These are phyloP conservation scores for Suhomyces tanzawaensis DNA, from an alignment of 805 yeast species.

Conservation along the genomic window DNA sequence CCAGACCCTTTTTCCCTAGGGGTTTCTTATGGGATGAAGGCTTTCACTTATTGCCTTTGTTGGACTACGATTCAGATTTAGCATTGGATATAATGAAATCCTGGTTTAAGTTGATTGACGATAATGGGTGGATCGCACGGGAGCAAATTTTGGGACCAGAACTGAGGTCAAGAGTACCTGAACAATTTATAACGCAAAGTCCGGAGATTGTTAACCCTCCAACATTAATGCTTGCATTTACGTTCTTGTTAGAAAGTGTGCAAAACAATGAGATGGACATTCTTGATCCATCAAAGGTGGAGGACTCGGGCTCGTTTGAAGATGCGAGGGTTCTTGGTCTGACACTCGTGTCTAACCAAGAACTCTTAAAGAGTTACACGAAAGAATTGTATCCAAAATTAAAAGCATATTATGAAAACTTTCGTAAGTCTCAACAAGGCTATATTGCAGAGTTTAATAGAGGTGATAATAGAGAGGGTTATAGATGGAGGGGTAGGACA, in stretches of 20 bases:
- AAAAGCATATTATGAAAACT: slow-evolving; percentile 79
- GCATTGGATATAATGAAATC: slow-evolving; percentile 77
- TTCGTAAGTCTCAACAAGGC: slow-evolving; percentile 77
- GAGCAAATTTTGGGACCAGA: slow-evolving; percentile 93
- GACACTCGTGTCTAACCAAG: slow-evolving; percentile 56
- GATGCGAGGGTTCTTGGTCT: slow-evolving; percentile 39
- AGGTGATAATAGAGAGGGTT: slow-evolving; percentile 53
- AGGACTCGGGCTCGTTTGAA: slow-evolving; percentile 6
- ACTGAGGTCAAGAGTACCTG: slow-evolving; percentile 84
- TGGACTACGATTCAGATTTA: slow-evolving; percentile 80
- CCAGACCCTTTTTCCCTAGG: slow-evolving; percentile 91
- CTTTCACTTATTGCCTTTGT: slow-evolving; percentile 79
- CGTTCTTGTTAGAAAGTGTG: slow-evolving; percentile 46
- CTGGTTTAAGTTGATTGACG: slow-evolving; percentile 86
- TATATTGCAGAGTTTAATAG: slow-evolving; percentile 70
- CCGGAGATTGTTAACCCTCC: slow-evolving; percentile 95
- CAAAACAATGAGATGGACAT: slow-evolving; percentile 18
- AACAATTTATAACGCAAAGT: slow-evolving; percentile 77
- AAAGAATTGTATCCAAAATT: slow-evolving; percentile 71
- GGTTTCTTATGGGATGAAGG: slow-evolving; percentile 99
- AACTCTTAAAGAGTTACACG: slow-evolving; percentile 58
- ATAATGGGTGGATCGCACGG: slow-evolving; percentile 94
- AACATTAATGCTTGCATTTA: slow-evolving; percentile 74
- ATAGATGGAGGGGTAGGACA: slow-evolving; percentile 93
- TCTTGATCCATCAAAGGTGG: slow-evolving; percentile 26